Evolutionary conservation across 2,329 filamentous ascomycete species (phyloP).

Genomic region (Fulvia fulva): DNA sequence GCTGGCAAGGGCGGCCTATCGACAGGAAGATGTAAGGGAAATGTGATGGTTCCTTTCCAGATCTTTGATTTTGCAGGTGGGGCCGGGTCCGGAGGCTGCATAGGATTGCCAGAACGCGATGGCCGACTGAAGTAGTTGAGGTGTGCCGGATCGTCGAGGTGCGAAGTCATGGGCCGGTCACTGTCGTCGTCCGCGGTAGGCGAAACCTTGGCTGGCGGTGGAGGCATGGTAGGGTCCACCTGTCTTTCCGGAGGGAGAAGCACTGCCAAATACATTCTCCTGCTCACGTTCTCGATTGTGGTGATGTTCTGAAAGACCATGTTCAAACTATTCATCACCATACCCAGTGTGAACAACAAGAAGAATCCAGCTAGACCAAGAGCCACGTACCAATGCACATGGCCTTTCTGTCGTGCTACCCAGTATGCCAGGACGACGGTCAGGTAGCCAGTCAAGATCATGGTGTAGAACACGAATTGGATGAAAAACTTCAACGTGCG

Average conservation of each 20-base stretch:
- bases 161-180: slow-evolving; percentile 29
- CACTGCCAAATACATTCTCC: slow-evolving; percentile 69
- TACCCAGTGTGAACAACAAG: slow-evolving; percentile 71
- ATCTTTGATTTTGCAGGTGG: slow-evolving; percentile 17
- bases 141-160: slow-evolving; percentile 34
- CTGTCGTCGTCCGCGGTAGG: slow-evolving; percentile 15
- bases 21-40: slow-evolving; percentile 47
- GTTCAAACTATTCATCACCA: slow-evolving; percentile 69
- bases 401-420: slow-evolving; percentile 46
- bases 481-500: slow-evolving; percentile 81
- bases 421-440: slow-evolving; percentile 63
- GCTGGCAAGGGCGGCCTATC: slow-evolving; percentile 34
- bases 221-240: slow-evolving; percentile 17
- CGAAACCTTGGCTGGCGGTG: slow-evolving; percentile 16
- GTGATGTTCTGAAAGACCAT: slow-evolving; percentile 72
- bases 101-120: slow-evolving; percentile 15
- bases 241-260: slow-evolving; percentile 53
- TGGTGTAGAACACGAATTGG: slow-evolving; percentile 75
- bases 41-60: slow-evolving; percentile 51
- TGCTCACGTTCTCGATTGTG: slow-evolving; percentile 72
- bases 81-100: neutral
- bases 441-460: slow-evolving; percentile 62
- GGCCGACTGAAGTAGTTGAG: slow-evolving; percentile 29
- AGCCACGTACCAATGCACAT: slow-evolving; percentile 62
- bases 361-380: slow-evolving; percentile 69